Evolutionary conservation across 257 asterid species (phyloP), one percentile per base, ranked within the genome.

Genomic region (Cynanchum wilfordii): DNA sequence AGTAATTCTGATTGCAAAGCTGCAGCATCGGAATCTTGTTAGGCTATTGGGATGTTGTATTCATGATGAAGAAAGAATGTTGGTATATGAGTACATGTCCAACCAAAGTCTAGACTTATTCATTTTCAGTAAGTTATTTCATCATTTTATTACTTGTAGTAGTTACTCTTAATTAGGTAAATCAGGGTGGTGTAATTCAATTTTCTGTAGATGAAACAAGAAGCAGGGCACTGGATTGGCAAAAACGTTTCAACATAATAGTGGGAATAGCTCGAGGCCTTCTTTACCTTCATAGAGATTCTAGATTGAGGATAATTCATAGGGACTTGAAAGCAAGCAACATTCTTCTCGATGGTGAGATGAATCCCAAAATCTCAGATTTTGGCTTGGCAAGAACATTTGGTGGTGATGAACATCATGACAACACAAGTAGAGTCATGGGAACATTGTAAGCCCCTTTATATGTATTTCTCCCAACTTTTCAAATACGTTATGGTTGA

Each of bases 271-370:
- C 74, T 13, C 22, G 79, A 20, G 79, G 82, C 15, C 58, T 79
- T 50, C 77, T 79, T 17, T 74, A 79, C 70, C 76, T 75, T 59
- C 82, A 70, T 62, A 69, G 72, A 19, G 79, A 79, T 69, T 79
- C 79, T 15, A 78, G 78, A 49, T 62, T 78, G 63, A 78, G 79
- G 70, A 79, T 74, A 44, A 82, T 82, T 55, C 86, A 82, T n/a
- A 82, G 83, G 73, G 86, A 79, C 65, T 52, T 82, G 55, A 82
- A 82, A 76, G 71, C 81, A 2, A 82, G 81, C 71, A 82, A 82
- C 50, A 65, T 82, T 19, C 79, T 82, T 24, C 75, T 82, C 2
- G 86, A 79, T 62, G 74, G 55, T 19, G 80, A 77, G 33, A 79
- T 79, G 83, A 49, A 73, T 58, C 81, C 83, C 8, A 79, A 76